Evolutionary conservation across 1,284 basidiomycete genomes (phyloP), one percentile per base, ranked within the genome.

Genomic region (Abortiporus biennis): DNA sequence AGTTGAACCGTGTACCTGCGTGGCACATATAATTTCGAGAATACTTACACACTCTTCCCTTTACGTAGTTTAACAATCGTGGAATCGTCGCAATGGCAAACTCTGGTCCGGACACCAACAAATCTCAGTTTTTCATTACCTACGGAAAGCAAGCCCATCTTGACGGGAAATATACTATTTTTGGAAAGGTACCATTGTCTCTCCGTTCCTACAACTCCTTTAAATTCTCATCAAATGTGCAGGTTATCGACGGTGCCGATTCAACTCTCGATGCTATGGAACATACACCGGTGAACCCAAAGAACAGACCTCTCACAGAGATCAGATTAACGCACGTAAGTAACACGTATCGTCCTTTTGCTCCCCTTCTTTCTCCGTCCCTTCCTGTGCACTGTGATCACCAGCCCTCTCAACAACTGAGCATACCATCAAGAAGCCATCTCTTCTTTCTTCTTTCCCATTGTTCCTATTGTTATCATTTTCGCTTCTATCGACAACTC

Each of bases 31-130:
- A 12, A 11, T 12, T 9, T 19, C 33, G 8, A 17, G 33, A 17
- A 35, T 8, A 9, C 9, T 35, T 8, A 35, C 15, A 24, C 15
- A 35, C 30, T 17, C 12, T 24, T 24, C 37, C 4, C 34, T 40
- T 40, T 13, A 19, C 13, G 24, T 61, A 94, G 92, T 97, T 98
- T 70, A 96, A 96, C 64, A 72, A 80, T 42, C 80, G 94, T 49
- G 93, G 93, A 15, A 76, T 96, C 49, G 82, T 96, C n/a, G 93
- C 93, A 19, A 96, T 97, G 92, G 94, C 93, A 40, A 97, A 97
- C 62, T 85, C 87, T 3, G 94, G 94, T 0, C 85, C 86, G 17
- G 88, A 95, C 62, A 84, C 87, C 16, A 97, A 96, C 69, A 96
- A 95, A 65, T 91, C 90, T 2, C 85, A 95, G 65, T 95, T 96